Evolutionary conservation across 805 yeast genomes (phyloP), one percentile per base, ranked within the genome.

Genomic region (Yarrowia osloensis): DNA sequence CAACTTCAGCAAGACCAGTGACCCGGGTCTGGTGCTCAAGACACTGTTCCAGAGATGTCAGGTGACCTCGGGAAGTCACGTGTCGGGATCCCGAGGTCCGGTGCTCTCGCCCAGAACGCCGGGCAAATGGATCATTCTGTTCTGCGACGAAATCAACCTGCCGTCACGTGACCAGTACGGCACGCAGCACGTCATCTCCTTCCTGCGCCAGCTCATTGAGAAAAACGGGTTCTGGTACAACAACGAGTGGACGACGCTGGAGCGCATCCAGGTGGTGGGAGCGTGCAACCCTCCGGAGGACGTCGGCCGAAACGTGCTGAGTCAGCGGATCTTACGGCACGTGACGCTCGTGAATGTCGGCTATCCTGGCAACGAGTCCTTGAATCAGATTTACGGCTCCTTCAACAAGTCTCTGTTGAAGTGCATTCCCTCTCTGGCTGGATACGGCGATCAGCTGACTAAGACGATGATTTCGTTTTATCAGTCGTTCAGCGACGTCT

Each of bases 271-370:
- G 73, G 82, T 94, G 77, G 95, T 92, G n/a, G 98, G 96, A 9
- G 98, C 98, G 0, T 94, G 98, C 75, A 94, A 94, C 73, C 95
- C 97, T 0, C 88, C 97, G 0, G 81, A 87, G 0, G 96, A 90
- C 75, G 84, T 86, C 3, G 97, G 97, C 0, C 81, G 98, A 69
- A 78, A 82, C 12, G 74, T 74, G 2, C 73, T 94, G 24, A 79
- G 86, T 1, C 73, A 79, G 11, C 77, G 97, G 49, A 88, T 93
- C 71, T 75, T 89, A 54, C 80, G 96, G 6, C 93, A 88, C 71
- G 80, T 85, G 2, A 77, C 88, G 0, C 79, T 91, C 6, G 70
- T 94, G 0, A 84, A 86, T 84, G 89, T 93, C 4, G 96, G 88
- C 69, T 88, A 93, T 73, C 98, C 98, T 0, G 87, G 88, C 0